phyloP scores from a whole-genome alignment of 352 stramenopile genomes.

The Pseudoperonospora humuli region DNA sequence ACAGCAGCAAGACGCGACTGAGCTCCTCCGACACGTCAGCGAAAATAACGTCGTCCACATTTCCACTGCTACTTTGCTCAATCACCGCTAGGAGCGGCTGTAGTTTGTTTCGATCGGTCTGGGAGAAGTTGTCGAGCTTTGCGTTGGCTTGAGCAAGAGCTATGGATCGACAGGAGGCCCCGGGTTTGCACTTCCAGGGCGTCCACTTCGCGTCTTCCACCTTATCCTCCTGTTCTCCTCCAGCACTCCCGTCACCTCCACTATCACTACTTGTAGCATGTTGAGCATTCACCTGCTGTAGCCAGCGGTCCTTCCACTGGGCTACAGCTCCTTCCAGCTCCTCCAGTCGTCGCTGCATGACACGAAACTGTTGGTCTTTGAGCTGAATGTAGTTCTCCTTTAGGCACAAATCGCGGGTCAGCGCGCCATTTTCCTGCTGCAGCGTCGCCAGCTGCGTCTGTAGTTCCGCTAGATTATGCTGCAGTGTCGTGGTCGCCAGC shows the following conservation, averaged over 20 bases:
- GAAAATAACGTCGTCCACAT: constrained; percentile 35
- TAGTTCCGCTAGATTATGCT: constrained; percentile 59
- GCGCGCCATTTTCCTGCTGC: constrained; percentile 47
- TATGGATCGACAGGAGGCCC: constrained; percentile 10
- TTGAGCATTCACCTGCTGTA: constrained; percentile 36
- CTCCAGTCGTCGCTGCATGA: constrained; percentile 62
- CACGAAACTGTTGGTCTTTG: constrained; percentile 68
- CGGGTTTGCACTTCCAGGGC: constrained; percentile 29
- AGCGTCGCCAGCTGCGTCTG: constrained; percentile 52
- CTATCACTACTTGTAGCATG: constrained; percentile 8
- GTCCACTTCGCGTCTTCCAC: constrained; percentile 23
- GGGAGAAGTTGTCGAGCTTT: constrained; percentile 46
- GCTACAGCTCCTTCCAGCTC: constrained; percentile 48
- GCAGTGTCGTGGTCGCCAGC: constrained; percentile 25
- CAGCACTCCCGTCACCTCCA: background rate
- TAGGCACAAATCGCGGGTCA: constrained; percentile 55
- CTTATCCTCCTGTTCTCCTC: constrained; percentile 1
- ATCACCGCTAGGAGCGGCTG: constrained; percentile 32
- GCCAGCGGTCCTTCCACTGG: constrained; percentile 59
- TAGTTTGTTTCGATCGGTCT: constrained; percentile 38
- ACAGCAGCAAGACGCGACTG: constrained; percentile 42
- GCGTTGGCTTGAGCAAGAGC: constrained; percentile 25
- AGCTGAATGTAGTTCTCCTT: constrained; percentile 72
- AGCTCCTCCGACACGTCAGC: constrained; percentile 46
- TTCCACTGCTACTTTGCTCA: constrained; percentile 7